A percentile compares a stretch with the other conserved stretches of the same genome.
Conservation (phyloP, 768 basidiomycete species). For the Phlebiopsis flavidoalba region DNA sequence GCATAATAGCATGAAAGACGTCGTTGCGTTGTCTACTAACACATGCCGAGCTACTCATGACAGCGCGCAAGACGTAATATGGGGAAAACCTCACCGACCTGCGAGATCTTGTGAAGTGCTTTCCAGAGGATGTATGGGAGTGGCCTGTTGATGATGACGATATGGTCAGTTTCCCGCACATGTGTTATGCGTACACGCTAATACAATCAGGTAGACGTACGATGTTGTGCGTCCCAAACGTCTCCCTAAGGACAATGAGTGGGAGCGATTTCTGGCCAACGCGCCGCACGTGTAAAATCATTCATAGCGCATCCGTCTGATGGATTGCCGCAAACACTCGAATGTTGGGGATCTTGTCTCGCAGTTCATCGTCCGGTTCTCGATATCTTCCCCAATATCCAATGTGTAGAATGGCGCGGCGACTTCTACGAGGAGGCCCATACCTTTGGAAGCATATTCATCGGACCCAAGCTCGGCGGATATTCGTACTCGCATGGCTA, state of each 20-base stretch:
- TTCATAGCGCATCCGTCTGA: background rate
- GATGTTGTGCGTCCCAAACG: background rate
- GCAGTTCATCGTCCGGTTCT: background rate
- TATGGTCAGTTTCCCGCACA: background rate
- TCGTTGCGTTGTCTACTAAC: background rate
- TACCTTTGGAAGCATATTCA: no score
- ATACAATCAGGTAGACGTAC: background rate
- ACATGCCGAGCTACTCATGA: background rate
- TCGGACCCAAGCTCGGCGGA: no score
- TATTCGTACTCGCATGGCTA: no score
- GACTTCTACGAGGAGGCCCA: no score
- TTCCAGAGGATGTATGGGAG: no score
- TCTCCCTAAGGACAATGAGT: background rate
- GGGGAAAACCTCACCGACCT: background rate
- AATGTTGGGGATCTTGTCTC: background rate
- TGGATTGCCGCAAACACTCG: background rate
- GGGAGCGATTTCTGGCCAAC: background rate
- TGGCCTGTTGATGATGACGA: background rate
- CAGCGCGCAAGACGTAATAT: background rate
- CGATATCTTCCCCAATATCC: background rate
- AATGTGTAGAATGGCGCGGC: background rate
- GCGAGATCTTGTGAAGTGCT: background rate
- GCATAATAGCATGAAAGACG: background rate
- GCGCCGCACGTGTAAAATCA: constrained; percentile 1
- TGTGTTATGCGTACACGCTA: background rate